A percentile compares a stretch with the other conserved stretches of the same genome.
Evolutionary conservation across 192 early-diverging fungal genomes (phyloP).

Genomic region (Podochytrium sp.): DNA sequence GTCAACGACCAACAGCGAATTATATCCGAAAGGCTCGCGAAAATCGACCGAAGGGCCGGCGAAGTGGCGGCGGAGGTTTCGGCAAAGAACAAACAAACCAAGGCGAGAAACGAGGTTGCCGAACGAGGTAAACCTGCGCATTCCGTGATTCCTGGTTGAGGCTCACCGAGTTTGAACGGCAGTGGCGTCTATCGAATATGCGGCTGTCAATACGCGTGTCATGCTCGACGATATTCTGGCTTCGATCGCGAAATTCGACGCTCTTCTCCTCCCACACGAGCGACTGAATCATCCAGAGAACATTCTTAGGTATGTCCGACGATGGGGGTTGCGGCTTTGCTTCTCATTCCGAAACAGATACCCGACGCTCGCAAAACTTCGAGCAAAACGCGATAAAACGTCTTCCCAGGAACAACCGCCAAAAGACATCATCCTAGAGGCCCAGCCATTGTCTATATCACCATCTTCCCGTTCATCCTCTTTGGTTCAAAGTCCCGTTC

Average conservation of each 20-base stretch:
- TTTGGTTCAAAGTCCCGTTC: no score
- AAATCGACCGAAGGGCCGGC: background rate
- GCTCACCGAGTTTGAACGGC: background rate
- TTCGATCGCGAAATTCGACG: background rate
- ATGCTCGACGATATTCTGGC: constrained; percentile 15
- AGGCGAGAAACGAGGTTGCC: background rate
- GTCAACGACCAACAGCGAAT: no score
- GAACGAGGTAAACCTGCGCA: background rate
- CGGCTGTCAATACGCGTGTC: background rate
- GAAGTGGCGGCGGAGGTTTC: background rate
- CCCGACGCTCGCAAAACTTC: background rate
- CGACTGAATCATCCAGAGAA: constrained; percentile 9
- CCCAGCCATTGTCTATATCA: no score
- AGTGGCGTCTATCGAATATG: background rate
- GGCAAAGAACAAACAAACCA: background rate
- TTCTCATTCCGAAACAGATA: no score
- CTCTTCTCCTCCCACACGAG: constrained; percentile 9
- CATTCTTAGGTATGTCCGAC: constrained; percentile 9
- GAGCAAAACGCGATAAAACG: no score
- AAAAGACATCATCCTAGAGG: no score
- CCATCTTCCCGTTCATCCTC: no score
- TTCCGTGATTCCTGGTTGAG: background rate
- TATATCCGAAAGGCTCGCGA: background rate
- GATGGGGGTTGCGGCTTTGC: no score
- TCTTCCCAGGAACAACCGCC: no score